These are phyloP conservation scores for Flaveria sonorensis DNA, from an alignment of 129 eudicot species.

Conservation along the genomic window DNA sequence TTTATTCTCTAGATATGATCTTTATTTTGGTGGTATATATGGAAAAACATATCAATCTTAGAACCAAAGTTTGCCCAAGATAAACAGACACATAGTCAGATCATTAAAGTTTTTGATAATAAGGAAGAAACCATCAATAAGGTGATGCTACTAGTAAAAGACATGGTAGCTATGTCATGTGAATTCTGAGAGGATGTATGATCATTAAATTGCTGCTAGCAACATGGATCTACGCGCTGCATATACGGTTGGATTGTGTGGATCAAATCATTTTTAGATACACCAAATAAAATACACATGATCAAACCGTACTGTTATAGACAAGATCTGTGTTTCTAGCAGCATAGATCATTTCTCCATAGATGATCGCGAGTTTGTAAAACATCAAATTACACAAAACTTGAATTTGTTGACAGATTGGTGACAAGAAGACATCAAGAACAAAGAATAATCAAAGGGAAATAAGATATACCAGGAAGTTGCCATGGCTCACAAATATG, in stretches of 20 bases:
- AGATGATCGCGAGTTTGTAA: neutral
- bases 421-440: constrained; percentile 7
- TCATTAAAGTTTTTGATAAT: neutral
- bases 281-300: neutral
- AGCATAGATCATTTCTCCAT: neutral
- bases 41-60: constrained; percentile 1
- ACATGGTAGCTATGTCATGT: neutral
- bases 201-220: neutral
- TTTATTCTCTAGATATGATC: neutral
- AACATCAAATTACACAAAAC: constrained; percentile 18
- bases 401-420: constrained; percentile 16
- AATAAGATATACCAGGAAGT: constrained; percentile 73
- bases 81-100: neutral
- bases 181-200: neutral
- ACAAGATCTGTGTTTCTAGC: neutral
- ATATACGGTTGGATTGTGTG: neutral
- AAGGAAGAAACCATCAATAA: neutral
- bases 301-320: neutral
- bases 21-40: constrained; percentile 17
- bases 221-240: neutral
- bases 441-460: constrained; percentile 9
- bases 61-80: constrained; percentile 23
- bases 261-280: neutral
- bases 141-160: too few relatives aligned
- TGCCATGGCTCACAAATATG: constrained; percentile 99